These are phyloP conservation scores for Asterella californica DNA, from an alignment of 225 moss, liverwort and hornwort species.

Conservation along the genomic window DNA sequence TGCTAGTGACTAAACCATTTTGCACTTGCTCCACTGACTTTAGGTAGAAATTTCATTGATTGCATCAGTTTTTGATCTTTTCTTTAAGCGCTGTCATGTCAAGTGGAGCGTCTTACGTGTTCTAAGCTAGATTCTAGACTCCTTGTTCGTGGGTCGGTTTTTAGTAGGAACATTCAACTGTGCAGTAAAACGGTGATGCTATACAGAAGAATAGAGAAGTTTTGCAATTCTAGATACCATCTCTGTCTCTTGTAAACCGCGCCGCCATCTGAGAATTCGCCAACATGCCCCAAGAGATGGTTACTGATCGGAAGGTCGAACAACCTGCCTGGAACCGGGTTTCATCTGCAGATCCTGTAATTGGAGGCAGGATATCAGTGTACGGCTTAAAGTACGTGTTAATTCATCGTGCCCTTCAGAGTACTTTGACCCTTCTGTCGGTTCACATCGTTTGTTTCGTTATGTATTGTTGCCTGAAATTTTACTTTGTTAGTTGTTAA, in stretches of 20 bases:
- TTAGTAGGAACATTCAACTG: constrained; percentile 10
- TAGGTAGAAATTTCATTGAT: constrained; percentile 17
- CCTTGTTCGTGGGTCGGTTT: constrained; percentile 9
- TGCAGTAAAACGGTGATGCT: constrained; percentile 9
- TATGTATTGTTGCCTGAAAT: neutral
- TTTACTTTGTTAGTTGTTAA: neutral
- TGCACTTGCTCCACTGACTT: constrained; percentile 11
- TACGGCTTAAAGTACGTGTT: neutral
- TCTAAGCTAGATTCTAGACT: constrained; percentile 18
- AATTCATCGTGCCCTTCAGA: neutral
- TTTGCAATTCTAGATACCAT: constrained; percentile 1
- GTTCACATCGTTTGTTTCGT: neutral
- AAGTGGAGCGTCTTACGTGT: constrained; percentile 10
- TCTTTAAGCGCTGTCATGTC: neutral
- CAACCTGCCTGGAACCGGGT: neutral
- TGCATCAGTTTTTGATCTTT: constrained; percentile 10
- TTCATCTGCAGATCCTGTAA: neutral
- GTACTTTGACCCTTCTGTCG: neutral
- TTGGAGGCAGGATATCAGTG: neutral
- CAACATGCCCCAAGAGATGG: neutral
- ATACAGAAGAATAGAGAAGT: constrained; percentile 18
- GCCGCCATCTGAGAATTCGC: neutral
- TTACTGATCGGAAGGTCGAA: neutral
- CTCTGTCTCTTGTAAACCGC: constrained; percentile 7
- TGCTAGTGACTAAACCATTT: constrained; percentile 17